Percentiles rank a stretch among this genome's conserved stretches.
These are phyloP conservation scores for Ogataea philodendri DNA, from an alignment of 805 yeast genomes.

Conservation along the genomic window DNA sequence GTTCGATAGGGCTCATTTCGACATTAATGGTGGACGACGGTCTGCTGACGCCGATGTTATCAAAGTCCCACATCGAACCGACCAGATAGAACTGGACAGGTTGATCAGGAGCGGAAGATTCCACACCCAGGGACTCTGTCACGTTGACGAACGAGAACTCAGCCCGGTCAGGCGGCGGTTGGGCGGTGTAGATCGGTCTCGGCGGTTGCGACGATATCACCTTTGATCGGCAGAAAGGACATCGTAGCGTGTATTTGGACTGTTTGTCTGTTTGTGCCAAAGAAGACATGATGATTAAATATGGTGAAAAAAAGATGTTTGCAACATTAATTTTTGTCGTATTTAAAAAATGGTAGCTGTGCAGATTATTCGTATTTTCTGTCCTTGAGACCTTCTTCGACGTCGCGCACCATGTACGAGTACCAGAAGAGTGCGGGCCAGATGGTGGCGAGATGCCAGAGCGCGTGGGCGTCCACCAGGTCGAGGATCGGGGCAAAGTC, in stretches of 20 bases:
- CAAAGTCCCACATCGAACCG: constrained; percentile 73
- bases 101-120: constrained; percentile 1
- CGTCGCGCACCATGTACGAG: constrained; percentile 52
- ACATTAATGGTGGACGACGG: constrained; percentile 22
- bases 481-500: constrained; percentile 77
- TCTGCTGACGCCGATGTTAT: constrained; percentile 72
- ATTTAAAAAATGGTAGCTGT: background rate
- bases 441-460: constrained; percentile 91
- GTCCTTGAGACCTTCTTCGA: constrained; percentile 32
- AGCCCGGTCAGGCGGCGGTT: background rate
- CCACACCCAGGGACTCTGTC: background rate
- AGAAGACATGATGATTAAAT: constrained; percentile 2
- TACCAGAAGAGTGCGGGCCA: constrained; percentile 78
- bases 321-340: background rate
- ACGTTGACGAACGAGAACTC: constrained; percentile 11
- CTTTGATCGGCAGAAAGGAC: constrained; percentile 8
- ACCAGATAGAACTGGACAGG: constrained; percentile 37
- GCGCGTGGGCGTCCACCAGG: constrained; percentile 83
- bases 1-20: constrained; percentile 2
- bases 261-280: constrained; percentile 1
- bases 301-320: background rate
- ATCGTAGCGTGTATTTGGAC: constrained; percentile 3
- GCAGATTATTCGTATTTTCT: constrained; percentile 29
- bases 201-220: constrained; percentile 12
- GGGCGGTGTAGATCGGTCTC: background rate